phyloP scores from a whole-genome alignment of 2,329 filamentous ascomycete species.

The Trichoderma polysporum region DNA sequence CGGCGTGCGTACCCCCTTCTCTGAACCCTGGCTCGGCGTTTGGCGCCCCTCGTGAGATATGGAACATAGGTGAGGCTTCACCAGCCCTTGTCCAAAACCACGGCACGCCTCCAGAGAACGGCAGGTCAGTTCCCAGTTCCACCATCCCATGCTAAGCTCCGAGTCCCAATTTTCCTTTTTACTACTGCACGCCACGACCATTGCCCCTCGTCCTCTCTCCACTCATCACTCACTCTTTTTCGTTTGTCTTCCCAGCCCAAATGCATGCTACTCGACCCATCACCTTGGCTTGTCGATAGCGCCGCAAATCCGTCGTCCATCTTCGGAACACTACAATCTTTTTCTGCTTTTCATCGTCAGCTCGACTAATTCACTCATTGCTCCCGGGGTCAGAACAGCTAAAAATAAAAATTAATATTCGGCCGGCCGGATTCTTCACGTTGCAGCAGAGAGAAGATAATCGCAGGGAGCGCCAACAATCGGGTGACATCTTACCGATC shows the following conservation, averaged over 20 bases:
- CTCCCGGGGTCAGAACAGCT: slow-evolving; percentile 3
- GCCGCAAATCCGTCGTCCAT: slow-evolving; percentile 15
- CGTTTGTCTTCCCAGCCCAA: slow-evolving; percentile 13
- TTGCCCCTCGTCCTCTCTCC: slow-evolving; percentile 18
- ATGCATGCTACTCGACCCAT: slow-evolving; percentile 22
- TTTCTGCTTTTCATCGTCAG: slow-evolving; percentile 14
- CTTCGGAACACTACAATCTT: slow-evolving; percentile 6
- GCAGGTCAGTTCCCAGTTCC: slow-evolving; percentile 19
- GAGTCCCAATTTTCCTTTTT: slow-evolving; percentile 20
- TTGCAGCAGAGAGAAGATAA: slow-evolving; percentile 1
- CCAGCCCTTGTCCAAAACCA: slow-evolving; percentile 19
- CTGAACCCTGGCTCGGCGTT: slow-evolving; percentile 11
- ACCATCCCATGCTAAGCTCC: slow-evolving; percentile 15
- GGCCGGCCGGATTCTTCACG: slow-evolving; percentile 21
- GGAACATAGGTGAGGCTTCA: slow-evolving; percentile 19
- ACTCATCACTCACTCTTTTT: slow-evolving; percentile 19
- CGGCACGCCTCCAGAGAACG: slow-evolving; percentile 17
- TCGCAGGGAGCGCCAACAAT: slow-evolving; percentile 11
- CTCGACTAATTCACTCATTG: slow-evolving; percentile 17
- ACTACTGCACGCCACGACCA: slow-evolving; percentile 22
- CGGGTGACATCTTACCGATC: slow-evolving; percentile 20
- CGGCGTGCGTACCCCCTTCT: slow-evolving; percentile 12
- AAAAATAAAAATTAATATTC: slow-evolving; percentile 16
- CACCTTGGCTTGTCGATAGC: slow-evolving; percentile 24
- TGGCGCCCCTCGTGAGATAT: slow-evolving; percentile 13